Evolutionary conservation across 2,329 filamentous ascomycete species (phyloP).

Genomic region (Cercospora nicotianae): DNA sequence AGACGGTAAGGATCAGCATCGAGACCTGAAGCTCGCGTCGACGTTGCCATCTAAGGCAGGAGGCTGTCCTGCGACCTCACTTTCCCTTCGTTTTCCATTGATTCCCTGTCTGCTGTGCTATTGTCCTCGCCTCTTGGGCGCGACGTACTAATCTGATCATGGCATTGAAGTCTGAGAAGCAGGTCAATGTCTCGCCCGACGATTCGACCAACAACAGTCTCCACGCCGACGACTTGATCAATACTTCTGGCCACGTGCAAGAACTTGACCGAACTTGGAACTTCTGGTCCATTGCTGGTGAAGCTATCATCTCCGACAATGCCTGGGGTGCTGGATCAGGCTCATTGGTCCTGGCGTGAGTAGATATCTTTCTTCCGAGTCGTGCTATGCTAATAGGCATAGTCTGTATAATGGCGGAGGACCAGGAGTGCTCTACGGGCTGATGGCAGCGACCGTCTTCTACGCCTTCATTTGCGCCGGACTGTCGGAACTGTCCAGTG

Average conservation of each 20-base stretch:
- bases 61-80: background rate
- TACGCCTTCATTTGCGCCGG: conserved; percentile 54
- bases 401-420: conserved; percentile 50
- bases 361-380: conserved; percentile 24
- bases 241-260: conserved; percentile 54
- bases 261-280: conserved; percentile 54
- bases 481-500: conserved; percentile 52
- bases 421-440: conserved; percentile 49
- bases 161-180: background rate
- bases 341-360: conserved; percentile 29
- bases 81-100: background rate
- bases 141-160: background rate
- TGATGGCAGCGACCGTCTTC: conserved; percentile 52
- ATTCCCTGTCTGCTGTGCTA: background rate
- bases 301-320: conserved; percentile 43
- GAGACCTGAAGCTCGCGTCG: background rate
- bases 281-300: conserved; percentile 48
- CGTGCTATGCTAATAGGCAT: conserved; percentile 13
- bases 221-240: conserved; percentile 41
- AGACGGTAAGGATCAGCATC: background rate
- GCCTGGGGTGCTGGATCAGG: conserved; percentile 34
- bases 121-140: background rate
- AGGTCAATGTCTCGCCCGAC: background rate
- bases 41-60: background rate
- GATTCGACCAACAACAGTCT: background rate